Evolutionary conservation across 179 eudicot genomes (phyloP), one percentile per base, ranked within the genome.

Genomic region (Carnegiea gigantea): DNA sequence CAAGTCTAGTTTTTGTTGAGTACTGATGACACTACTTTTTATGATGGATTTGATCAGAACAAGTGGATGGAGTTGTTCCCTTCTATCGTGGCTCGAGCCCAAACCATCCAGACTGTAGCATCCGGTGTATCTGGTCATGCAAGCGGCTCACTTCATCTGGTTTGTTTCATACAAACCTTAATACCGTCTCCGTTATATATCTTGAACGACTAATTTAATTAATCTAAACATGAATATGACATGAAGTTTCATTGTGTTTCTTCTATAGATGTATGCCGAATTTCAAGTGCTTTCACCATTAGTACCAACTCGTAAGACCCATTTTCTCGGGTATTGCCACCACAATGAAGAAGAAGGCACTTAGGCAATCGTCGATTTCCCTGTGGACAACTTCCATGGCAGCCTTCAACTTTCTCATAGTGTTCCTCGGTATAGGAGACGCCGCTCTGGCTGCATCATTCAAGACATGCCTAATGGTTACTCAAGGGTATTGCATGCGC

Each of bases 391-490:
- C 77, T 89, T 92, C 81, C 90, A 92, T 13, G 92, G 85, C 21
- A 83, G 62, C 77, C 88, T 89, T 82, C 90, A 92, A 67, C 88
- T 86, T 21, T 83, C 86, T 18, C 86, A 80, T 4, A 49, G 30
- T 12, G 81, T 86, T 72, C 88, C 95, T 48, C 87, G 88, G 53
- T 94, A 90, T 86, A 90, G 87, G 83, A 89, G 95, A 88, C 84
- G 93, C 49, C 95, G 98, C 82, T 94, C 99, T 0, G 99, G 99
- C 15, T 94, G 97, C 87, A 83, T 94, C 79, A 91, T 96, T 82
- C 98, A 92, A 85, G 99, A 96, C 86, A 94, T 94, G 99, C 98
- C 99, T 68, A 96, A 96, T 87, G 99, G 99, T 23, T 96, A 96
- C 87, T 96, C 99, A 2, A 92, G 90, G 93, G 99, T 94, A 79